Percentiles rank a stretch among this genome's conserved stretches.
These are phyloP conservation scores for Globisporangium emineosum DNA, from an alignment of 352 stramenopile species.

Conservation along the genomic window DNA sequence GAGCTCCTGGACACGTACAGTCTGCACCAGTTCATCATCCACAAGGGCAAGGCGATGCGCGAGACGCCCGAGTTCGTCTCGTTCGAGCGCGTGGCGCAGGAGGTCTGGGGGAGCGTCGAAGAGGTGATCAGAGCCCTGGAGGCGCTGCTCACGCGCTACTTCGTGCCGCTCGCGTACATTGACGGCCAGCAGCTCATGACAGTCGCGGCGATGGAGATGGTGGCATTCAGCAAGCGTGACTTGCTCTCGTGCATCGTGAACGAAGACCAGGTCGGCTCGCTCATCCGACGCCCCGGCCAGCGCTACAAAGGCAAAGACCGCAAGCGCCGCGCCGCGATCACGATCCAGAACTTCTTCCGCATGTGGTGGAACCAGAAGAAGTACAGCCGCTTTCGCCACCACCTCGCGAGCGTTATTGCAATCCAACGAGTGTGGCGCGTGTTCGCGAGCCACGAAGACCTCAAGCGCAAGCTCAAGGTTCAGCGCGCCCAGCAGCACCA, in stretches of 20 bases:
- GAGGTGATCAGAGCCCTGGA: constrained; percentile 73
- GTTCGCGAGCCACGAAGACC: constrained; percentile 37
- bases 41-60: constrained; percentile 74
- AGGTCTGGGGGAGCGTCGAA: constrained; percentile 81
- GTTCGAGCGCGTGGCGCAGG: constrained; percentile 73
- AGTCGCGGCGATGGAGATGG: constrained; percentile 62
- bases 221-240: constrained; percentile 47
- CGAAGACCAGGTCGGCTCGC: constrained; percentile 74
- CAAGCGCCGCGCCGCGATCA: constrained; percentile 56
- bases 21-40: constrained; percentile 89
- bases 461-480: constrained; percentile 36
- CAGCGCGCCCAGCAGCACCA: constrained; percentile 34
- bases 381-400: constrained; percentile 42
- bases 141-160: constrained; percentile 72
- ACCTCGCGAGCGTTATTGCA: constrained; percentile 36
- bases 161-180: constrained; percentile 83
- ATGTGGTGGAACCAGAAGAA: constrained; percentile 51
- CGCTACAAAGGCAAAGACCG: constrained; percentile 76
- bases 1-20: constrained; percentile 77
- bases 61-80: constrained; percentile 87
- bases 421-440: constrained; percentile 67
- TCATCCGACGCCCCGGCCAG: constrained; percentile 65
- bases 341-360: constrained; percentile 68
- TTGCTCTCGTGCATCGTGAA: constrained; percentile 85
- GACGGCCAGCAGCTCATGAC: constrained; percentile 77